phyloP scores from a whole-genome alignment of 176 grass and related monocot species.

The Elymus sibiricus region DNA sequence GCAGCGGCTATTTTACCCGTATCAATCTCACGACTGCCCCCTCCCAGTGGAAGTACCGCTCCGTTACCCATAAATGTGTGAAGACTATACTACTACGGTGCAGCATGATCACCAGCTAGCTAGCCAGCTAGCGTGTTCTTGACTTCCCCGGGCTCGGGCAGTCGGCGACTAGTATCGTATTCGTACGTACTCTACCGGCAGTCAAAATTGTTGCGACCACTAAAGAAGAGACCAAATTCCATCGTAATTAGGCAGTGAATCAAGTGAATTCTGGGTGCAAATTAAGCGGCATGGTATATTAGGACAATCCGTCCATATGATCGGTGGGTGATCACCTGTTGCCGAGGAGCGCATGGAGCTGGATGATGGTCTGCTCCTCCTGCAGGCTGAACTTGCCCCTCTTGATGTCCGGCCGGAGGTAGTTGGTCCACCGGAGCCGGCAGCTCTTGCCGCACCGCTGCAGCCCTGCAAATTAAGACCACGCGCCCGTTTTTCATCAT shows the following conservation, averaged over 20 bases:
- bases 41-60: not conserved
- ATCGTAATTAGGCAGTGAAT: not conserved
- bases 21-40: slow-evolving; percentile 2
- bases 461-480: slow-evolving; percentile 41
- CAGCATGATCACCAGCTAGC: not conserved
- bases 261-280: not conserved
- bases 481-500: too few relatives aligned
- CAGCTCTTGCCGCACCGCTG: slow-evolving; percentile 93
- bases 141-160: not conserved
- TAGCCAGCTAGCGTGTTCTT: not conserved
- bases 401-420: slow-evolving; percentile 93
- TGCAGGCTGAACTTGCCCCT: slow-evolving; percentile 75
- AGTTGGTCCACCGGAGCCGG: slow-evolving; percentile 94
- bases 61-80: slow-evolving; percentile 30
- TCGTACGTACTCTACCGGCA: not conserved
- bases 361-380: slow-evolving; percentile 75
- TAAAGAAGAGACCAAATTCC: not conserved
- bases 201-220: slow-evolving; percentile 21
- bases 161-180: not conserved
- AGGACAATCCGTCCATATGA: not conserved
- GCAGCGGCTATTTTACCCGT: not conserved
- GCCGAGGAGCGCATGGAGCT: slow-evolving; percentile 59
- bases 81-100: slow-evolving; percentile 23
- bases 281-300: not conserved
- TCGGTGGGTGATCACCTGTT: slow-evolving; percentile 25